Evolutionary conservation across 164 flowering plant genomes (phyloP), one percentile per base, ranked within the genome.

Genomic region (Vitis labrusca): DNA sequence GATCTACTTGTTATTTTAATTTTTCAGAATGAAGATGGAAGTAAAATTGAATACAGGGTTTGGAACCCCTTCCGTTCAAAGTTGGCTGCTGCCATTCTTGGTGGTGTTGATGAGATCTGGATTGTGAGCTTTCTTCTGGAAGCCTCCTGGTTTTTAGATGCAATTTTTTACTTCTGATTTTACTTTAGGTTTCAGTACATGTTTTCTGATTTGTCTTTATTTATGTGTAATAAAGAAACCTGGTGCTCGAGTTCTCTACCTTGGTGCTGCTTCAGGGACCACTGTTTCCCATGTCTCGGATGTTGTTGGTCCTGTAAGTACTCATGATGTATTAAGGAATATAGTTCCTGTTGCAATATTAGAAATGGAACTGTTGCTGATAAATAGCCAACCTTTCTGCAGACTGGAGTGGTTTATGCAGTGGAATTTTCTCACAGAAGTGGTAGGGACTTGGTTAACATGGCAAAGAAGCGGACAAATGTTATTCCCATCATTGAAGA

Each of bases 61-160:
- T 95, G 98, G 98, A 93, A 93, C 66, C 99, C 98, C 9, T 95
- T 95, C 87, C 81, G 99, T 2, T 95, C 99, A 0, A 95, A 95
- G 85, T 78, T 93, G 78, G 98, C 97, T 6, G 90, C 99, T 59
- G 97, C 97, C 0, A 79, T 95, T 69, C 91, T 95, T 74, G 92
- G 97, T 74, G 98, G 98, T 66, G 90, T 93, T 66, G 99, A 95
- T 68, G 77, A 89, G 15, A 78, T 95, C 13, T 88, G 92, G 91
- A 95, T 95, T 76, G 99, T 95, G 67, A 86, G 96, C 44, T 80
- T 30, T 23, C 6, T 55, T 5, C 48, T 51, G 1, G 9, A 10
- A 0, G 3, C 9, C 15, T 72, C 59, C 11, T 52, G 9, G 48
- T n/a, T 14, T 27, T 63, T 48, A 10, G 0, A 16, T 1, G 16